Base-by-base conservation (phyloP, 2,329 filamentous ascomycete species). In the Podosphaera aphanis region DNA sequence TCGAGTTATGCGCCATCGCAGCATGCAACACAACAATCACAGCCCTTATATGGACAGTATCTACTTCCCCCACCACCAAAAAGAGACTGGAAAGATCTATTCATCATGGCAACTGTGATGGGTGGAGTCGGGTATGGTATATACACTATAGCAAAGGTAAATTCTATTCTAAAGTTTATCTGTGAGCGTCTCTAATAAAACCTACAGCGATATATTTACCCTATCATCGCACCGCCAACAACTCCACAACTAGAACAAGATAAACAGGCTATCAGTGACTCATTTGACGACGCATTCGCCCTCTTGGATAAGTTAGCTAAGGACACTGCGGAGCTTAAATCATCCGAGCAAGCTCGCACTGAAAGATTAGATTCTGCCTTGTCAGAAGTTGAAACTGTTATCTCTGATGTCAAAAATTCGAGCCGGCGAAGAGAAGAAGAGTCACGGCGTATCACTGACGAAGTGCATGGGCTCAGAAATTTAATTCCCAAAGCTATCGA, bases 11-110 rank as follows among this genome's bases (percentile, higher is more conserved):
- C 55, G 43, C 52, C 57, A 44, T 68, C 63, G 52, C 67, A 64
- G 50, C 63, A 64, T 33, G 59, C 51, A 37, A 48, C 55, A 44
- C 56, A 56, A 45, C 53, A 61, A 16, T 2, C 43, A 50, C 60
- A 59, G 48, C 57, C 62, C 42, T 65, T 65, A 51, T 67, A 69
- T 55, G 63, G 63, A 38, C 60, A 61, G 45, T 70, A 64, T 46
- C 60, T 66, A 25, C 64, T 62, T 23, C 69, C 69, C 1, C 67
- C 71, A 46, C 64, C 76, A 2, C 85, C 85, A 2, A 78, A 76
- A 59, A 71, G 90, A 57, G 90, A 98, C 64, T 98, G 90, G 90
- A 74, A 92, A 50, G 90, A 98, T 60, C 95, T 85, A 82, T 98
- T 98, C 64, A 95, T 98, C 62, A 93, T 95, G 84, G 90, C 90